These are phyloP conservation scores for Kregervanrija delftensis DNA, from an alignment of 805 yeast species.

Conservation along the genomic window DNA sequence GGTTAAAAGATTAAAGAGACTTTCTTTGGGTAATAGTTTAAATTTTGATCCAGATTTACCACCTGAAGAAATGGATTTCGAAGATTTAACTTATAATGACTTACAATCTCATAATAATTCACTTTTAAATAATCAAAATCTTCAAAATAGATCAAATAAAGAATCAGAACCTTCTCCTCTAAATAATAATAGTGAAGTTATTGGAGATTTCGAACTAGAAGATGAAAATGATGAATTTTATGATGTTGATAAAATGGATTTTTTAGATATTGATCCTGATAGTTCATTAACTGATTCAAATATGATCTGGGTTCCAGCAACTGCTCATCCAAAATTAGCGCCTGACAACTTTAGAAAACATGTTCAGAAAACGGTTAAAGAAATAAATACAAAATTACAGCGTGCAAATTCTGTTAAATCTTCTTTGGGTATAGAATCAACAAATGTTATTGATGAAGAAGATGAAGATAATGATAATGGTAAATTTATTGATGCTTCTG, in stretches of 20 bases:
- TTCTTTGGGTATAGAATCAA: constrained; percentile 18
- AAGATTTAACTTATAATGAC: constrained; percentile 6
- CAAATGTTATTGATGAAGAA: background rate
- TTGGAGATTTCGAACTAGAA: constrained; percentile 1
- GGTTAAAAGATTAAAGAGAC: constrained; percentile 66
- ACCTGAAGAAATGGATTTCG: constrained; percentile 21
- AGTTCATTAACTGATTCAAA: constrained; percentile 6
- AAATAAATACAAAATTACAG: constrained; percentile 35
- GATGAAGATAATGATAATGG: background rate
- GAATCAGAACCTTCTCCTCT: background rate
- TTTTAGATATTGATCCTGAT: constrained; percentile 11
- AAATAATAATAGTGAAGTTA: constrained; percentile 8
- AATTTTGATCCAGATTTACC: constrained; percentile 70
- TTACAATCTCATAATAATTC: background rate
- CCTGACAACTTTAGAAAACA: constrained; percentile 78
- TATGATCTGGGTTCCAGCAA: constrained; percentile 92
- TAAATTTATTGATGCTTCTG: constrained; percentile 3
- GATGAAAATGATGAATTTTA: too few relatives aligned
- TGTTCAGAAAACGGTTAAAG: constrained; percentile 52
- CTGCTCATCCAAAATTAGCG: constrained; percentile 87
- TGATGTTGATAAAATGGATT: constrained; percentile 2
- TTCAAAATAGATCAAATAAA: background rate
- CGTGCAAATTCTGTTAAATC: constrained; percentile 23
- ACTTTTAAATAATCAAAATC: background rate
- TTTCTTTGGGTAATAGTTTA: constrained; percentile 59